These are phyloP conservation scores for Penicillium sp. DNA, from an alignment of 2,329 filamentous ascomycete species.

Conservation along the genomic window DNA sequence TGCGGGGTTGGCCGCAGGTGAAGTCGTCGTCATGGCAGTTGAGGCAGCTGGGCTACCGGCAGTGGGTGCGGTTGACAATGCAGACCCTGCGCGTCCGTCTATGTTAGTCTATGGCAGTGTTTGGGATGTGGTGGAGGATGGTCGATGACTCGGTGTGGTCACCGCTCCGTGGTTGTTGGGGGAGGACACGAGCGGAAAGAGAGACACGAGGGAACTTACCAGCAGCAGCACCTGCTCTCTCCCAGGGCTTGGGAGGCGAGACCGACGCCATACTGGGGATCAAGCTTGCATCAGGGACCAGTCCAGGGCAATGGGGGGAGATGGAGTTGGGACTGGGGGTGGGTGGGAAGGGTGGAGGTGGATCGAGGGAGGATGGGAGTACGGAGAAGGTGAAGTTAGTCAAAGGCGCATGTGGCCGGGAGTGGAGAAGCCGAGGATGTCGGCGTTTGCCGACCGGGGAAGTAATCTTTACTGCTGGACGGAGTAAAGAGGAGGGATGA, in stretches of 20 bases:
- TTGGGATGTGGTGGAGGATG: constrained; percentile 2
- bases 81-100: constrained; percentile 23
- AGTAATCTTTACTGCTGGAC: too few relatives aligned
- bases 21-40: constrained; percentile 41
- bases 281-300: constrained; percentile 33
- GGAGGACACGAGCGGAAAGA: constrained; percentile 1
- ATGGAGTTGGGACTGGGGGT: constrained; percentile 2
- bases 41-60: constrained; percentile 28
- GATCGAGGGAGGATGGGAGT: constrained; percentile 14
- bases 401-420: constrained; percentile 25
- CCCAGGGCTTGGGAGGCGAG: constrained; percentile 98
- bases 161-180: neutral
- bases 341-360: constrained; percentile 8
- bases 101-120: constrained; percentile 6
- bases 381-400: neutral
- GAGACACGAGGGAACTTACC: constrained; percentile 46
- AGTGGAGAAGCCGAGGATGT: constrained; percentile 31
- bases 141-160: constrained; percentile 2
- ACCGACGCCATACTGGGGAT: constrained; percentile 55
- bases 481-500: too few relatives aligned
- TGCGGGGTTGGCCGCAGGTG: constrained; percentile 47
- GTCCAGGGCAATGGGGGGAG: constrained; percentile 7
- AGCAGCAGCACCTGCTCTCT: constrained; percentile 67
- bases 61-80: constrained; percentile 29
- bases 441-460: constrained; percentile 23